Conservation (phyloP, 495 filamentous ascomycete genomes). For the Neurospora tetraspora region DNA sequence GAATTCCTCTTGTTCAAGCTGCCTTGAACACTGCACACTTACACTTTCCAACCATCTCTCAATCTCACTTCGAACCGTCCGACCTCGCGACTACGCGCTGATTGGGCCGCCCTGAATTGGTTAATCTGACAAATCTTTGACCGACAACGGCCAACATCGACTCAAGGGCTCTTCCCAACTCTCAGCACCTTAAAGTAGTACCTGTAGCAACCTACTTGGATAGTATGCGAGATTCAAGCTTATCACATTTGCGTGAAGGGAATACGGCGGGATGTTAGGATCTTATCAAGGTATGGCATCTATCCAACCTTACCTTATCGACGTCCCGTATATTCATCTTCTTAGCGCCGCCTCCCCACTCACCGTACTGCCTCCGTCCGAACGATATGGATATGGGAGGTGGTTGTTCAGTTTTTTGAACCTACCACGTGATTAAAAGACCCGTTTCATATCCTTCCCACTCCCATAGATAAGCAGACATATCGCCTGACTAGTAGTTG, state of each 20-base stretch:
- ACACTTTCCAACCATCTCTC: background rate
- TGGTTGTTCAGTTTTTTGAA: too few relatives aligned
- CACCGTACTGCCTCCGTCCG: too few relatives aligned
- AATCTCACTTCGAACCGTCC: background rate
- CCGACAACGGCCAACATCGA: background rate
- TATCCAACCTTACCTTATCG: background rate
- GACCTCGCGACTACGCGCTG: background rate
- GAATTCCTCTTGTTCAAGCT: background rate
- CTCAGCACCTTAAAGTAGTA: background rate
- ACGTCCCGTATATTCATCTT: background rate
- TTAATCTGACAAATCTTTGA: background rate
- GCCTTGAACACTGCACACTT: background rate
- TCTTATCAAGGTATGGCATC: background rate
- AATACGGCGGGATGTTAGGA: background rate
- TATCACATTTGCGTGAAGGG: background rate
- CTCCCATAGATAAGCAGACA: too few relatives aligned
- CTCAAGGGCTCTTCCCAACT: background rate
- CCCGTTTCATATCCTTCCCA: too few relatives aligned
- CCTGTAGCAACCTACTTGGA: background rate
- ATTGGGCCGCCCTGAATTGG: background rate
- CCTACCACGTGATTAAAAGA: too few relatives aligned
- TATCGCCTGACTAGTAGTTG: too few relatives aligned
- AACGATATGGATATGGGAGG: too few relatives aligned
- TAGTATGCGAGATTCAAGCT: background rate
- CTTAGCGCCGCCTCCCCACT: too few relatives aligned